A percentile compares a stretch with the other conserved stretches of the same genome.
phyloP scores from a whole-genome alignment of 2,329 filamentous ascomycete species.

The Didymellaceae sp. region DNA sequence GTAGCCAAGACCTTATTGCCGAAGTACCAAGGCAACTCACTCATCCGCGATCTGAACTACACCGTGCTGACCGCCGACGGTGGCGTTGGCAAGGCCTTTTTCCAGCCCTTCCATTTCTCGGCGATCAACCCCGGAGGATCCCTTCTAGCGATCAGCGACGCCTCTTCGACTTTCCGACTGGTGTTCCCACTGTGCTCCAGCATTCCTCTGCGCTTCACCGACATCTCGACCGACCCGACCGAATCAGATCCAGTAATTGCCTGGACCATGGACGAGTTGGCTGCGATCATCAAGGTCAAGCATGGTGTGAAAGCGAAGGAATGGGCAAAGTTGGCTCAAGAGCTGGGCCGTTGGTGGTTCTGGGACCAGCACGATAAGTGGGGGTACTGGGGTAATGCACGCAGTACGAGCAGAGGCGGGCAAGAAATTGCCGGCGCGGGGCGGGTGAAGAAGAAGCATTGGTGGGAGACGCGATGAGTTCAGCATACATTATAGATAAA shows the following conservation, averaged over 20 bases:
- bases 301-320: slow-evolving; percentile 18
- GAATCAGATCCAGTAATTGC: slow-evolving; percentile 19
- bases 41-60: slow-evolving; percentile 21
- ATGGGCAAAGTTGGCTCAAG: slow-evolving; percentile 20
- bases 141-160: slow-evolving; percentile 24
- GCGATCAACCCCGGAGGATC: slow-evolving; percentile 26
- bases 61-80: slow-evolving; percentile 14
- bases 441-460: slow-evolving; percentile 24
- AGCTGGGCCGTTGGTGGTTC: slow-evolving; percentile 26
- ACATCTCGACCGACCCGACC: slow-evolving; percentile 16
- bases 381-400: slow-evolving; percentile 25
- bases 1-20: slow-evolving; percentile 14
- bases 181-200: slow-evolving; percentile 23
- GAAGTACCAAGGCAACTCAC: slow-evolving; percentile 22
- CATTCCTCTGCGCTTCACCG: slow-evolving; percentile 24
- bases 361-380: slow-evolving; percentile 24
- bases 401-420: slow-evolving; percentile 21
- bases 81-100: slow-evolving; percentile 14
- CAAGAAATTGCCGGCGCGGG: slow-evolving; percentile 19
- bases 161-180: slow-evolving; percentile 20
- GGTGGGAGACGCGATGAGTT: slow-evolving; percentile 22
- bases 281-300: slow-evolving; percentile 20
- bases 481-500: too few species aligned
- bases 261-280: slow-evolving; percentile 24
- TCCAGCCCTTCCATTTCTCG: slow-evolving; percentile 26